Base-by-base conservation (phyloP, 2,329 filamentous ascomycete species). In the Pseudophaeomoniella oleicola region DNA sequence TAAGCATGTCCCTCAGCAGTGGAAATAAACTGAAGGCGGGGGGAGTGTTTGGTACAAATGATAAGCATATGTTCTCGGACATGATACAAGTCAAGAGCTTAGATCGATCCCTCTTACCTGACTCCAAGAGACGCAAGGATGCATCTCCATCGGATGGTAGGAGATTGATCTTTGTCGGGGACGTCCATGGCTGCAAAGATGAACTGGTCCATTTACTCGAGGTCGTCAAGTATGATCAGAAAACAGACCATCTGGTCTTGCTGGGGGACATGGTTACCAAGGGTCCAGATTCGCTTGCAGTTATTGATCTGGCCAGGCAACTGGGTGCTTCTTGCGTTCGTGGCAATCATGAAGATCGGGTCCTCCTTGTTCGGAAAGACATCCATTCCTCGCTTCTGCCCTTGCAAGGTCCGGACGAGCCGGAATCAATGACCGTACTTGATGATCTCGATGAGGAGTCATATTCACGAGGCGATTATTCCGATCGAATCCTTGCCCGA, bases 341-440 rank as follows among this genome's bases (percentile, higher is more conserved):
- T 35, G 90, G 90, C 13, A 94, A 94, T 58, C 83, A 94, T 59
- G 90, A 98, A 54, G 87, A 96, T 54, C 71, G 77, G 15, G 67
- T 94, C 14, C 67, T 96, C n/a, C 67, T 79, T 5, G 69, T 76
- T 1, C 71, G 76, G 42, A 62, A 65, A 17, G 56, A 66, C 31
- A 62, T 54, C 49, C 54, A 44, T 45, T 52, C 46, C 13, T 42
- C 36, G 36, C 48, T 10, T 42, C 50, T 30, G 42, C 43, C 12
- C 11, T 35, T 34, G 14, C 32, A 30, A 12, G 19, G 16, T 12
- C 12, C 14, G 27, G 31, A 10, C 40, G 46, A n/a, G 19, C 18
- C 5, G 41, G 12, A 32, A 30, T 3, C 42, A 4, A 19, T 34
- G 5, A 34, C 45, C 27, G 43, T 42, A n/a, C 42, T 40, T 12